Conservation (phyloP, 306 rosid species). For the Cicer yamashitae region DNA sequence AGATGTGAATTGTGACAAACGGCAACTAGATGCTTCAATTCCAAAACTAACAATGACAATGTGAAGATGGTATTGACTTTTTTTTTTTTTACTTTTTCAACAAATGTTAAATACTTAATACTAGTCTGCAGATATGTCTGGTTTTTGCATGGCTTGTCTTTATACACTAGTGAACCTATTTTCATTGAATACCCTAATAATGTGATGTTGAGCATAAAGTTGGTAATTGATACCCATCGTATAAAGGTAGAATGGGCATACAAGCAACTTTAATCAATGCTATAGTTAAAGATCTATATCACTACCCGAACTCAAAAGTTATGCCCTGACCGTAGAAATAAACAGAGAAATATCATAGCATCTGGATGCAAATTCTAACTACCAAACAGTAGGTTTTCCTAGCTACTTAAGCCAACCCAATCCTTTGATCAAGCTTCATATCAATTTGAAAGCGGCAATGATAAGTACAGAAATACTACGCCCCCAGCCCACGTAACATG, state of each 20-base stretch:
- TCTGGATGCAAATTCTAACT: constrained; percentile 18
- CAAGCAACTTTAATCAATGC: constrained; percentile 2
- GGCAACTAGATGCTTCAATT: not conserved
- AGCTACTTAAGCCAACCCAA: constrained; percentile 15
- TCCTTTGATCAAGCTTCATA: constrained; percentile 25
- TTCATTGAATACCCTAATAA: constrained; percentile 9
- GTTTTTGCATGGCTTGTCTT: not conserved
- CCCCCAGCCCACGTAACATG: not conserved
- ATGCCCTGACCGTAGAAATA: not conserved
- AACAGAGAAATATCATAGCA: constrained; percentile 24
- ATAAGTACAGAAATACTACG: constrained; percentile 20
- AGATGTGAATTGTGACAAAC: constrained; percentile 2
- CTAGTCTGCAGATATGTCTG: not conserved
- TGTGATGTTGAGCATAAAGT: not conserved
- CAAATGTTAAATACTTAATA: constrained; percentile 1
- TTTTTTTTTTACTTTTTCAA: constrained; percentile 1
- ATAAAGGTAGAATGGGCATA: not conserved
- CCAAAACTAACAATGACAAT: not conserved
- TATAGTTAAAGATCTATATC: constrained; percentile 13
- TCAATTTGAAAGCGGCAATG: not conserved
- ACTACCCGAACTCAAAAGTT: not conserved
- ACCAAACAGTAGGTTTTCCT: constrained; percentile 28
- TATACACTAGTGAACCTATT: constrained; percentile 18
- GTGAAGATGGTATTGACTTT: not conserved
- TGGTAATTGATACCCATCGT: not conserved